Percentiles rank a stretch among this genome's conserved stretches.
phyloP scores from a whole-genome alignment of 352 stramenopile species.

The Phytopythium chamaehyphon region DNA sequence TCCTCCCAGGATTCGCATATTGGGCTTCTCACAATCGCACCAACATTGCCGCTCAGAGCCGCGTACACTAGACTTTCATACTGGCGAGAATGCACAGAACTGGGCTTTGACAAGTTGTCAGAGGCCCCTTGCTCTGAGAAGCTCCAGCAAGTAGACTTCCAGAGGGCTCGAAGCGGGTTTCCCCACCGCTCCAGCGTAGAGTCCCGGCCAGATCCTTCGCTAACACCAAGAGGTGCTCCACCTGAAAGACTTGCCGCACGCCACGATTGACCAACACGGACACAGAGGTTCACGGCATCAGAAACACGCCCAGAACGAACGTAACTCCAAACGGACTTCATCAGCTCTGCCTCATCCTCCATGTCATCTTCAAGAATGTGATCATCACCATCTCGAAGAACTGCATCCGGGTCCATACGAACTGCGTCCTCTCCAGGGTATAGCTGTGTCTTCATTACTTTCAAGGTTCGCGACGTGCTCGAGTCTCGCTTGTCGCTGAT shows the following conservation, averaged over 20 bases:
- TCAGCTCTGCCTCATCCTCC: slow-evolving; percentile 75
- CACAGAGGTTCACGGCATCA: slow-evolving; percentile 71
- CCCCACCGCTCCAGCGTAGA: slow-evolving; percentile 60
- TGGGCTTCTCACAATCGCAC: slow-evolving; percentile 54
- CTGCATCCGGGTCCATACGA: slow-evolving; percentile 67
- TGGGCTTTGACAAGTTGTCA: slow-evolving; percentile 55
- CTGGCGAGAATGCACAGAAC: slow-evolving; percentile 53
- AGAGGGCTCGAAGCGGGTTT: slow-evolving; percentile 77
- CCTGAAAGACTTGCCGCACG: slow-evolving; percentile 73
- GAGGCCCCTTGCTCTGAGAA: slow-evolving; percentile 48
- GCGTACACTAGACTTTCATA: slow-evolving; percentile 83
- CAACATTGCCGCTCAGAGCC: slow-evolving; percentile 68
- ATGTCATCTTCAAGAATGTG: slow-evolving; percentile 67
- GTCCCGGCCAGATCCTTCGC: slow-evolving; percentile 14
- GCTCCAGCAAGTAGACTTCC: slow-evolving; percentile 86
- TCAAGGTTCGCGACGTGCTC: slow-evolving; percentile 52
- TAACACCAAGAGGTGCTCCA: slow-evolving; percentile 50
- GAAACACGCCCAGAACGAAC: slow-evolving; percentile 59
- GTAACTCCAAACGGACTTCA: slow-evolving; percentile 73
- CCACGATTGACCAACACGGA: slow-evolving; percentile 71
- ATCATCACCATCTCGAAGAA: slow-evolving; percentile 58
- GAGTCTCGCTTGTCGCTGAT: slow-evolving; percentile 55
- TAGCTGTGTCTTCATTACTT: slow-evolving; percentile 51
- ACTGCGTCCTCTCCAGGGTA: slow-evolving; percentile 23
- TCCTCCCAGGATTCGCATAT: slow-evolving; percentile 84